A percentile compares a stretch with the other conserved stretches of the same genome.
Evolutionary conservation across 78 protist species (phyloP).

Genomic region (Parvularia atlantis): DNA sequence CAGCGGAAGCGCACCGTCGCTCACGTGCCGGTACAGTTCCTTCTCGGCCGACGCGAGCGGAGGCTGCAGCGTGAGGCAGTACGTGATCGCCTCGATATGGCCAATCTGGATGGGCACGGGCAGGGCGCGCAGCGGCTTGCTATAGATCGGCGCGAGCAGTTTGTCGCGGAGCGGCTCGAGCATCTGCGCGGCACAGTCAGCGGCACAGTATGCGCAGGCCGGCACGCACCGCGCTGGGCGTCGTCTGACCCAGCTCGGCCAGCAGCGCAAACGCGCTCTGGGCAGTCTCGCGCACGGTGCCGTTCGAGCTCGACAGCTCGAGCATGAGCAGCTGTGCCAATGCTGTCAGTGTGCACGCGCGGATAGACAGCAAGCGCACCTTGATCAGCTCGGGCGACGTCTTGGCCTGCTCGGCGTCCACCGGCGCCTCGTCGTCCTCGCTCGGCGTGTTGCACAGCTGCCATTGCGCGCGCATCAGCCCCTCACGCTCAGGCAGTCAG

Average conservation of each 20-base stretch:
- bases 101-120: constrained; percentile 23
- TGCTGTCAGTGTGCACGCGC: background rate
- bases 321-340: background rate
- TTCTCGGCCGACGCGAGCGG: background rate
- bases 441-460: no score
- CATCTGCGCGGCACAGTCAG: constrained; percentile 12
- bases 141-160: constrained; percentile 9
- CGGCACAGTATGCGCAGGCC: no score
- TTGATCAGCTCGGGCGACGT: no score
- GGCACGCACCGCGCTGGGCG: no score
- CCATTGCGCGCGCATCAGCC: no score
- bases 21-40: background rate
- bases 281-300: constrained; percentile 9
- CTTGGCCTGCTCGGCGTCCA: no score
- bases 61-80: constrained; percentile 11
- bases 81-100: constrained; percentile 22
- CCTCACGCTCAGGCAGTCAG: no score
- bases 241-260: background rate
- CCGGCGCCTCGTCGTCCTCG: no score
- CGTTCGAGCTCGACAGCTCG: constrained; percentile 17
- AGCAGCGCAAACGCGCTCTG: constrained; percentile 11
- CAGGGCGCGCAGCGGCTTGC: background rate
- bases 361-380: no score
- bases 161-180: constrained; percentile 4
- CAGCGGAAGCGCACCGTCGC: no score